Base-by-base conservation (phyloP, 345 rosid genomes). In the Excoecaria cochinchinensis region DNA sequence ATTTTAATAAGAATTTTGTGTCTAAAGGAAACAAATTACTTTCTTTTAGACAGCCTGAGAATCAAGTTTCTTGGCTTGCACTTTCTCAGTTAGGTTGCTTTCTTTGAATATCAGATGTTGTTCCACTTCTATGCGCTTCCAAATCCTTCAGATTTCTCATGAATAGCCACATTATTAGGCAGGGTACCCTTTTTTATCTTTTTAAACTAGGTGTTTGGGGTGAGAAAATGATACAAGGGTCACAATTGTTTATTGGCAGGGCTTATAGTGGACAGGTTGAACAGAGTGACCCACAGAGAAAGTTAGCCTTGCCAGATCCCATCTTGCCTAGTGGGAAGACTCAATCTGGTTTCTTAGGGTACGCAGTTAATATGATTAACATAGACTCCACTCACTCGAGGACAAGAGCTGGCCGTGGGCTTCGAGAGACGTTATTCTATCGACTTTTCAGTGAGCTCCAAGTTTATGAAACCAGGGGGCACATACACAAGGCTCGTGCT, bases 351-450 rank as follows among this genome's bases (percentile, higher is more conserved):
- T 92, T 90, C 76, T 1, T 79, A 57, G 96, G 91, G 22, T 87
- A 88, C 74, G 97, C 90, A 0, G 96, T 88, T 25, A 92, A 90
- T 71, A 82, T 90, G 90, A 67, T 92, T 48, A 31, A 83, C 25
- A 3, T 89, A 64, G 86, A 69, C 40, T 7, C n/a, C 3, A 74
- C 51, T 47, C 74, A 85, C 68, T 21, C 82, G 8, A 78, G 57
- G 68, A 83, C 88, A 21, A 0, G 19, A 0, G 19, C 74, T 0
- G 90, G 91, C 47, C 15, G 76, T 38, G 87, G 92, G 48, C 87
- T 90, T 22, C 83, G 92, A 67, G 91, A 90, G 75, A 89, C 94
- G 0, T 69, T 92, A 16, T 81, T 89, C 52, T 86, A 87, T 64
- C 39, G 76, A 10, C 82, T 90, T 12, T 87, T 90, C 19, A 80